Evolutionary conservation across 148 eudicot species (phyloP), one percentile per base, ranked within the genome.

Genomic region (Rhododendron henanense): DNA sequence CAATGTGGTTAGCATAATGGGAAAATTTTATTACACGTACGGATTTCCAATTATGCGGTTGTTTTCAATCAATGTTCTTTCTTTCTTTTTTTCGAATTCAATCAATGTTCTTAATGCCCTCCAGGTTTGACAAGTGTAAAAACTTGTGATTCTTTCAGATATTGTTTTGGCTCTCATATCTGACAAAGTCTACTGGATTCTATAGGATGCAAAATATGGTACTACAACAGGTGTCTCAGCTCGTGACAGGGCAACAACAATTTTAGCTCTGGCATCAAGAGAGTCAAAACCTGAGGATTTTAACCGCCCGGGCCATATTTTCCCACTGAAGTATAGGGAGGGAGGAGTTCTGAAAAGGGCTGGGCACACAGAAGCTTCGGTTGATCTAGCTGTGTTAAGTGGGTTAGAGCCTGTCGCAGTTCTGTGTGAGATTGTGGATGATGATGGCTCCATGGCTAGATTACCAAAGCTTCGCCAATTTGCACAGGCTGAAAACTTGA

Each of bases 381-480:
- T 94, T 53, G 98, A 96, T 90, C 92, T 96, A 81, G 90, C 96
- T 51, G 53, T 94, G 88, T 87, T 96, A 84, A 98, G 95, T 79
- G 98, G 98, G 74, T 88, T 94, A 13, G 95, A 91, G 35, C 94
- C 96, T 53, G 95, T 89, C 81, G 95, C 91, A 37, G 97, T 96
- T 81, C 84, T 96, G 73, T 96, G 98, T 90, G 98, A 96, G 93
- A 91, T 96, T 87, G 98, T 96, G 67, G 98, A 96, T 85, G 98
- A 96, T 90, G 98, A 96, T 91, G 98, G 98, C 67, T 96, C 98
- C 81, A 96, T 96, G 98, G 98, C 98, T 88, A 91, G 98, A 90
- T 87, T 96, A 55, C 98, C 98, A 31, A 93, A 86, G 91, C 97
- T 96, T 81, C 90, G 90, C 80, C 88, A 93, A 90, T 96, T 96